Base-by-base conservation (phyloP, 805 yeast species). In the Jamesozyma spencerorum region DNA sequence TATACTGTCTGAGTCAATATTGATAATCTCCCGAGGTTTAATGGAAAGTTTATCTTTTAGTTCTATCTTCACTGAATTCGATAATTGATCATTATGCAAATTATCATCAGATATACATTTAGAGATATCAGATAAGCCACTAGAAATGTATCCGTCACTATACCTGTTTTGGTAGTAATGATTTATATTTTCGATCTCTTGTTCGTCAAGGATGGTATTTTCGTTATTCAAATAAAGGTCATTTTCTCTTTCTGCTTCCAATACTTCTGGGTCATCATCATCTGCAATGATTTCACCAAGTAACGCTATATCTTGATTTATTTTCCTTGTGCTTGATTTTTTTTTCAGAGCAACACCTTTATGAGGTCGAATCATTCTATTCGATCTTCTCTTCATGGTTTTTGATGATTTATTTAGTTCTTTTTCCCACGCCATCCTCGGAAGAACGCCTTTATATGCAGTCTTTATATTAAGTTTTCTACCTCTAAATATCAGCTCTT, bases 371-470 rank as follows among this genome's bases (percentile, higher is more conserved):
- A 10, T 4, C 19, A 4, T 30, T 22, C 6, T 27, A 13, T 33
- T 39, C 30, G 18, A 30, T 38, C 42, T 24, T 5, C 10, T 12
- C n/a, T 4, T 20, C 4, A 6, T 13, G 13, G 5, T 19, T 20
- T 20, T 33, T 7, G 12, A 18, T 20, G 27, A 20, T 4, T 5
- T 18, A 3, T 33, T 42, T 36, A 20, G 18, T 8, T 57, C 48
- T 34, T 49, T 57, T 30, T 53, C 53, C 65, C 65, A 60, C 3
- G 56, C 58, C 36, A 49, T 41, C 32, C 47, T 51, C 3, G 65
- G 65, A 15, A 60, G 42, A 14, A 60, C 48, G 15, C 65, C 65
- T 24, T 54, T 47, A 36, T 53, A 60, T 1, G 62, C 65, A 3
- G 51, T 54, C 35, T 47, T 53, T 17, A 60, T 34, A 36, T 49